Conservation (phyloP, 1,284 basidiomycete genomes). For the Rhodotorula sp. region DNA sequence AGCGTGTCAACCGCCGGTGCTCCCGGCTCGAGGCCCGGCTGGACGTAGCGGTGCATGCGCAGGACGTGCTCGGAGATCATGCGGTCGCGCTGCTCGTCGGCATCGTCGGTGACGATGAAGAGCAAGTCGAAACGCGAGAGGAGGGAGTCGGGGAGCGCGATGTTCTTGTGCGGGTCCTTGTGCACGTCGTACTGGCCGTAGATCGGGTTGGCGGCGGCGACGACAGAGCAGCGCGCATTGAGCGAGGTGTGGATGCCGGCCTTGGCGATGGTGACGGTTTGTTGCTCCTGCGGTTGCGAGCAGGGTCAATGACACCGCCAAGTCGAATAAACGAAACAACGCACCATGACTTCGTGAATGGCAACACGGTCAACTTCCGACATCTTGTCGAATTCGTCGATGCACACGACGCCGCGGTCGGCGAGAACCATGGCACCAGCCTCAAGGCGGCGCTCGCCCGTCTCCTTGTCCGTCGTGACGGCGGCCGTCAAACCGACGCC, state of each 20-base stretch:
- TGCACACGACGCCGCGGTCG: constrained; percentile 98
- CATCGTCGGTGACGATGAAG: constrained; percentile 97
- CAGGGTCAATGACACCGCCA: neutral
- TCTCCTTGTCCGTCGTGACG: constrained; percentile 97
- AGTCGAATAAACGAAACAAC: neutral
- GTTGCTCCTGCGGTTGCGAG: constrained; percentile 20
- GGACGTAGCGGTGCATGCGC: constrained; percentile 94
- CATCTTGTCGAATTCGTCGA: constrained; percentile 99
- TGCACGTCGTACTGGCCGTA: constrained; percentile 99
- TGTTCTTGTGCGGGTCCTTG: constrained; percentile 99
- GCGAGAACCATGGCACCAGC: constrained; percentile 99
- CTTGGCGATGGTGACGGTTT: constrained; percentile 97
- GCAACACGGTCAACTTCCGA: constrained; percentile 98
- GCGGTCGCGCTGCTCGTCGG: constrained; percentile 91
- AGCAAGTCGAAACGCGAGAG: constrained; percentile 98
- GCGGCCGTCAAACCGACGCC: constrained; percentile 99
- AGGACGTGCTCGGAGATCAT: constrained; percentile 96
- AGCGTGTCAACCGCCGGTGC: constrained; percentile 82
- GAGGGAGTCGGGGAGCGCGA: constrained; percentile 95
- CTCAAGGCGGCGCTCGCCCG: constrained; percentile 89
- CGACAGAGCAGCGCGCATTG: constrained; percentile 95
- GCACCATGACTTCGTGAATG: constrained; percentile 96
- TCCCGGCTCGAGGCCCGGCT: constrained; percentile 89
- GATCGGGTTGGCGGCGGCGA: constrained; percentile 98
- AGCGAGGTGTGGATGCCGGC: constrained; percentile 98